Evolutionary conservation across 179 eudicot genomes (phyloP), one percentile per base, ranked within the genome.

Genomic region (Pouteria campechiana): DNA sequence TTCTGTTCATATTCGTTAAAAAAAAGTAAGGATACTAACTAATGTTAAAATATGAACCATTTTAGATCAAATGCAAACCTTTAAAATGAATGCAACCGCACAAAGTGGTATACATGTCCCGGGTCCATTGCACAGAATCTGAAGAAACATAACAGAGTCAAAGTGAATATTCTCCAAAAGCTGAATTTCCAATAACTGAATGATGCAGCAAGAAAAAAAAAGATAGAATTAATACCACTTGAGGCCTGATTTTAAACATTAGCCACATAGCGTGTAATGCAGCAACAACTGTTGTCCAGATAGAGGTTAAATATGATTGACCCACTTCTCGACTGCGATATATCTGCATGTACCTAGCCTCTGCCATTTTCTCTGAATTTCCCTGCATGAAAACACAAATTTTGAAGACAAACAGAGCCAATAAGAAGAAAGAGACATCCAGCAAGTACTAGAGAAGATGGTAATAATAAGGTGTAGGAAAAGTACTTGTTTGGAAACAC

Each of bases 51-150:
- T n/a, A n/a, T n/a, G n/a, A n/a, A n/a, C n/a, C n/a, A n/a, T n/a
- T n/a, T n/a, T n/a, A n/a, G n/a, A n/a, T n/a, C n/a, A n/a, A n/a
- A 22, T 34, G 16, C 58, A 35, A 33, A 89, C 97, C 97, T 89
- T 89, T 48, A 89, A 89, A 46, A 74, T 3, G 42, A 76, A 81
- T 17, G 95, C 83, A 39, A 81, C 78, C 45, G 51, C 69, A 44
- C 95, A 89, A 13, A 89, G 48, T 5, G 97, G 97, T 53, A 89
- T 57, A 63, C 97, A 89, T 33, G 97, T 89, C 42, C 95, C 95
- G 41, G 97, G 97, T 32, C 95, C 97, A 64, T 89, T 89, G 72
- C 95, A 89, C 42, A 89, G 74, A 60, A 89, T 76, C 97, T 88
- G 69, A 23, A 8, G 51, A 20, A 17, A 41, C 38, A 20, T 36